Percentiles rank a stretch among this genome's conserved stretches.
phyloP scores from a whole-genome alignment of 768 basidiomycete species.

The Tricholoma bakamatsutake region DNA sequence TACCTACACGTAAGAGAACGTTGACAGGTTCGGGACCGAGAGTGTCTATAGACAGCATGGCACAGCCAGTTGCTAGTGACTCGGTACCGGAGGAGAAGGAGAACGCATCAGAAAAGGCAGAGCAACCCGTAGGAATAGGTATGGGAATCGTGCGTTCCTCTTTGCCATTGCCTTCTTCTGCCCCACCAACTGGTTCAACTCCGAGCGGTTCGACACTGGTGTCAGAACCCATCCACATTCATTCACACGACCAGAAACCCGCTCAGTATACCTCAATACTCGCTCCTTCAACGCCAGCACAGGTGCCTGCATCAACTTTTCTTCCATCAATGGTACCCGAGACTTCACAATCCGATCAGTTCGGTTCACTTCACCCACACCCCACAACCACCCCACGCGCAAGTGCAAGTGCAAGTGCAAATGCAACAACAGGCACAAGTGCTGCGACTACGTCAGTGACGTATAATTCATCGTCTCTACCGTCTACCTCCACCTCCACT shows the following conservation, averaged over 20 bases:
- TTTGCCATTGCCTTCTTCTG: neutral
- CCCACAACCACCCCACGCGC: neutral
- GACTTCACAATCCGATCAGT: too few relatives aligned
- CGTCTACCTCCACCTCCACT: conserved; percentile 2
- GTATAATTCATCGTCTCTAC: neutral
- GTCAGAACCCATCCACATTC: neutral
- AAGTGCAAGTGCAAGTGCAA: neutral
- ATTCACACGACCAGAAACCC: neutral
- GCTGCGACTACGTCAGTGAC: neutral
- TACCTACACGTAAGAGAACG: neutral
- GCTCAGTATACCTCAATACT: neutral
- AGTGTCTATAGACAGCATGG: conserved; percentile 10
- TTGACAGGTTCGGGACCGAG: neutral
- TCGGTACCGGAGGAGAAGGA: neutral
- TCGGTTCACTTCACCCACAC: neutral
- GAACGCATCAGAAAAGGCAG: neutral
- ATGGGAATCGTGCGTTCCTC: neutral
- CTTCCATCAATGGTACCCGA: neutral
- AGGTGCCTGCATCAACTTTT: neutral
- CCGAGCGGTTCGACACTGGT: neutral
- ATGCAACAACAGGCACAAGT: neutral
- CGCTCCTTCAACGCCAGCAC: neutral
- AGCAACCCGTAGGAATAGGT: neutral
- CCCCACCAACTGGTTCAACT: neutral
- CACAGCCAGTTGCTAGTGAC: neutral